A percentile compares a stretch with the other conserved stretches of the same genome.
Evolutionary conservation across 345 rosid genomes (phyloP).

Genomic region (Schrenkiella parvula): DNA sequence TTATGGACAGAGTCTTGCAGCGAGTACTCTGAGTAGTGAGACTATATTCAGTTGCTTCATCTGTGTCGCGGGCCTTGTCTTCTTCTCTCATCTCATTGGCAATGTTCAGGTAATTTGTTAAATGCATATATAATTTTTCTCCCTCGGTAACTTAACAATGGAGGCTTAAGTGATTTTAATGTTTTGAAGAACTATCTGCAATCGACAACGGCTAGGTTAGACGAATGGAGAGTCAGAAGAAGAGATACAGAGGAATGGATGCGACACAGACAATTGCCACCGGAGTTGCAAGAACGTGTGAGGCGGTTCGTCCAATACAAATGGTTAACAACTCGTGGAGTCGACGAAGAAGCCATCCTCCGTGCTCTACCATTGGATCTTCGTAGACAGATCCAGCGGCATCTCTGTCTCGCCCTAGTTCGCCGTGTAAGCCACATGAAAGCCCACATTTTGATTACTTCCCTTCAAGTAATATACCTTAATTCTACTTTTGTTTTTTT

Average conservation of each 20-base stretch:
- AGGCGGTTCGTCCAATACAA: slow-evolving; percentile 77
- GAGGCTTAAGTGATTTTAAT: not conserved
- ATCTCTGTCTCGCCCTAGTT: slow-evolving; percentile 81
- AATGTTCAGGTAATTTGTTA: slow-evolving; percentile 59
- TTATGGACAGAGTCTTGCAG: slow-evolving; percentile 67
- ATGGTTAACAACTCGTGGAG: slow-evolving; percentile 84
- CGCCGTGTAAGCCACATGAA: slow-evolving; percentile 54
- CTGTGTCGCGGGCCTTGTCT: slow-evolving; percentile 64
- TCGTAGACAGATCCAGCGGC: slow-evolving; percentile 70
- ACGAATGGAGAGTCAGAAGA: slow-evolving; percentile 82
- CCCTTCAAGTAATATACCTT: not conserved
- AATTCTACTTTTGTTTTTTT: not conserved
- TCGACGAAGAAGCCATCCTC: slow-evolving; percentile 73
- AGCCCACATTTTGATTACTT: not conserved
- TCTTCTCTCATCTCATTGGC: slow-evolving; percentile 85
- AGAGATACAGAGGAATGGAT: slow-evolving; percentile 98
- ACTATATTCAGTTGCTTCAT: slow-evolving; percentile 58
- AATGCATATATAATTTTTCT: not conserved
- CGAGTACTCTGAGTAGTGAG: slow-evolving; percentile 56
- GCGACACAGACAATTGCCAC: slow-evolving; percentile 86
- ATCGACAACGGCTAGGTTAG: slow-evolving; percentile 79
- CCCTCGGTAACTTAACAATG: not conserved
- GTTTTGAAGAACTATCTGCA: slow-evolving; percentile 61
- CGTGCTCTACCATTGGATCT: slow-evolving; percentile 68
- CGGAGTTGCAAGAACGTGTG: slow-evolving; percentile 68